Evolutionary conservation across 805 yeast species (phyloP).

Genomic region (Hemisphaericaspora nanyangensis): DNA sequence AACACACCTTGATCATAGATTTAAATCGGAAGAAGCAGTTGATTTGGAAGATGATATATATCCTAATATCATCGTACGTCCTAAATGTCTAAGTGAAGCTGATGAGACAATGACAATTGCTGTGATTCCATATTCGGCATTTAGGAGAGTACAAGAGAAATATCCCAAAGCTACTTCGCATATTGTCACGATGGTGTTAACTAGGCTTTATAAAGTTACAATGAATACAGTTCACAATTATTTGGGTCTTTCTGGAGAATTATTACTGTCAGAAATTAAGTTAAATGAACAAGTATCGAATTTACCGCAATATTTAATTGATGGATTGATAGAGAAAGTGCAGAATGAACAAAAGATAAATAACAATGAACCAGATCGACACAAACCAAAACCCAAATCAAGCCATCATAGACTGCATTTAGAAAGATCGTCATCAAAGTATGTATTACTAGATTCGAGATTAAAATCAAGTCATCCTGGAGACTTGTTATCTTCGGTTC

Average conservation of each 20-base stretch:
- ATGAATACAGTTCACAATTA: slow-evolving; percentile 86
- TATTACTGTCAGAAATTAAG: slow-evolving; percentile 68
- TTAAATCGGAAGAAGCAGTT: neutral
- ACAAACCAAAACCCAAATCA: neutral
- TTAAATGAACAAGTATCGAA: slow-evolving; percentile 46
- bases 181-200: slow-evolving; percentile 87
- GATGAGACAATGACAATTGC: slow-evolving; percentile 60
- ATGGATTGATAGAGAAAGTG: slow-evolving; percentile 46
- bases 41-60: slow-evolving; percentile 1
- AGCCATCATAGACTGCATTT: slow-evolving; percentile 6
- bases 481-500: slow-evolving; percentile 78
- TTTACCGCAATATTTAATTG: slow-evolving; percentile 63
- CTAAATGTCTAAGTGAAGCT: slow-evolving; percentile 5
- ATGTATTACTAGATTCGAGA: slow-evolving; percentile 48
- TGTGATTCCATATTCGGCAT: slow-evolving; percentile 83
- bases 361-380: neutral
- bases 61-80: slow-evolving; percentile 5
- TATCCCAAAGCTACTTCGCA: slow-evolving; percentile 91
- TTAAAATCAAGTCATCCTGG: slow-evolving; percentile 69
- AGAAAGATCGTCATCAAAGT: slow-evolving; percentile 26
- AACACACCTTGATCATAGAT: neutral
- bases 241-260: slow-evolving; percentile 78
- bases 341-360: neutral
- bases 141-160: slow-evolving; percentile 62
- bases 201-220: slow-evolving; percentile 85